phyloP scores from a whole-genome alignment of 2,329 filamentous ascomycete species.

The Metarhizium humberi region DNA sequence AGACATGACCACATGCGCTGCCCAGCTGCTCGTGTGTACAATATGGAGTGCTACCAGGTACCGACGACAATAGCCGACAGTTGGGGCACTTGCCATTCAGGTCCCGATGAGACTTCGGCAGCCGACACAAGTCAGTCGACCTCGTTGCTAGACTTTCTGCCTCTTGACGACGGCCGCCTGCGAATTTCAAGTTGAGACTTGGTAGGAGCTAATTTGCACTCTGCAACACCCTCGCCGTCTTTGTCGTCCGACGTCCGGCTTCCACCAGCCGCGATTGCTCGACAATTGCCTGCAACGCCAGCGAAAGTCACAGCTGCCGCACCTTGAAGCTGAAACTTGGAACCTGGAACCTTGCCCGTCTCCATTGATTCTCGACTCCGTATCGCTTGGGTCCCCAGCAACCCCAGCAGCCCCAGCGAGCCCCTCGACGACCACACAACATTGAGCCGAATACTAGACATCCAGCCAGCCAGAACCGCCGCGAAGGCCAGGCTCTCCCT shows the following conservation, averaged over 20 bases:
- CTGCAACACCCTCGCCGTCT: background rate
- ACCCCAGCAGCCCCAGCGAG: slow-evolving; percentile 1
- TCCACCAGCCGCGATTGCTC: background rate
- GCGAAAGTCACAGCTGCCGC: slow-evolving; percentile 1
- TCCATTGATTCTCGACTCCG: slow-evolving; percentile 5
- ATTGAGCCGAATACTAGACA: background rate
- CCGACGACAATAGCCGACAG: background rate
- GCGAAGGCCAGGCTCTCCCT: background rate
- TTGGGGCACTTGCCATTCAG: background rate
- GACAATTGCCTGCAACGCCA: background rate
- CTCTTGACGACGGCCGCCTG: too few relatives aligned
- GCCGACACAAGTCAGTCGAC: background rate
- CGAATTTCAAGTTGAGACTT: too few relatives aligned
- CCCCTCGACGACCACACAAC: slow-evolving; percentile 2
- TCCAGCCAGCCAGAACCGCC: background rate
- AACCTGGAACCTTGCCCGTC: slow-evolving; percentile 8
- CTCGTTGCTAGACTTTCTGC: too few relatives aligned
- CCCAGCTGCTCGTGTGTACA: too few relatives aligned
- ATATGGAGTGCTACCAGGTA: too few relatives aligned
- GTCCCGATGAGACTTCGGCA: background rate
- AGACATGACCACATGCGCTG: too few relatives aligned
- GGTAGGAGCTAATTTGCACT: too few relatives aligned
- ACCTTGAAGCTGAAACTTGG: slow-evolving; percentile 4
- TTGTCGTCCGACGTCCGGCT: background rate
- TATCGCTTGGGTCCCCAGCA: slow-evolving; percentile 1